A percentile compares a stretch with the other conserved stretches of the same genome.
These are phyloP conservation scores for Arabidopsis hybrid DNA, from an alignment of 441 rosid species.

Conservation along the genomic window DNA sequence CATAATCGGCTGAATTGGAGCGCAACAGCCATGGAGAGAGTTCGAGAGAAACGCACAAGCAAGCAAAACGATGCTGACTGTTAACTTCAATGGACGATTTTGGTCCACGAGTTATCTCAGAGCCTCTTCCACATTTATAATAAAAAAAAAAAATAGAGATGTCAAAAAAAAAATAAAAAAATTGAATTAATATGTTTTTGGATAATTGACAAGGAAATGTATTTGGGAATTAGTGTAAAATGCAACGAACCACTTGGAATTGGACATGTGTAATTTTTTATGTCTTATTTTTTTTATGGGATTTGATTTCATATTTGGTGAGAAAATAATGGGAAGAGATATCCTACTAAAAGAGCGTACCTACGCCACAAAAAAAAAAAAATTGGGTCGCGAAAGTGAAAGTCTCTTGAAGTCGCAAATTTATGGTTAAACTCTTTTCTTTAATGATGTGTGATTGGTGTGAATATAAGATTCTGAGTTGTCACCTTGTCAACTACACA, in stretches of 20 bases:
- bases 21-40: constrained; percentile 66
- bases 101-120: constrained; percentile 38
- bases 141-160: too few relatives aligned
- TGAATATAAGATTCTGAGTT: constrained; percentile 17
- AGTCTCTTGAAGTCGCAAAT: constrained; percentile 7
- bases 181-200: too few relatives aligned
- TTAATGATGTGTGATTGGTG: constrained; percentile 8
- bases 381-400: neutral
- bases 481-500: constrained; percentile 8
- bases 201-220: neutral
- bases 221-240: neutral
- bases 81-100: neutral
- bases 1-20: constrained; percentile 69
- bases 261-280: neutral
- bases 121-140: neutral
- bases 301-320: neutral
- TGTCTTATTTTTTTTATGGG: neutral
- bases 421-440: constrained; percentile 16
- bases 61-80: neutral
- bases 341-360: neutral
- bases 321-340: neutral
- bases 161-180: too few relatives aligned
- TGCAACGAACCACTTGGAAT: constrained; percentile 38
- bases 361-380: constrained; percentile 22
- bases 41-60: constrained; percentile 25